A percentile compares a stretch with the other conserved stretches of the same genome.
Evolutionary conservation across 2,329 filamentous ascomycete species (phyloP).

Genomic region (Tolypocladium ophioglossoides): DNA sequence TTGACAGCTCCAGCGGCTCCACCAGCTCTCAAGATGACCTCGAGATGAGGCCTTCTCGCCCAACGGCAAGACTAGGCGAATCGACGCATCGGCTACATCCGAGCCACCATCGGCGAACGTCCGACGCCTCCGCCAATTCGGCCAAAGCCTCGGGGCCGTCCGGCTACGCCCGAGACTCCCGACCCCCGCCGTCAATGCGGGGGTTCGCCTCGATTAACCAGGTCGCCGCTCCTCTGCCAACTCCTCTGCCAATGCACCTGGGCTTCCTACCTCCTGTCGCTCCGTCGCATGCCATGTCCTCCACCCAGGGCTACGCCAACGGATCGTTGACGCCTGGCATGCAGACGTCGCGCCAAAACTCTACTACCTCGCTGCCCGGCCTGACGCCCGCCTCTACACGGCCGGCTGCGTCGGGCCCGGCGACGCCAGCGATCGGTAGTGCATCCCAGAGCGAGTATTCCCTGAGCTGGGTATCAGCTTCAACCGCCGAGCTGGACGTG

Average conservation of each 20-base stretch:
- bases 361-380: slow-evolving; percentile 11
- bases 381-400: slow-evolving; percentile 7
- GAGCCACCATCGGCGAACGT: slow-evolving; percentile 16
- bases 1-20: slow-evolving; percentile 25
- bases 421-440: slow-evolving; percentile 4
- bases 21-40: slow-evolving; percentile 28
- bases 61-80: slow-evolving; percentile 4
- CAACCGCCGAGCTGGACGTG: neutral
- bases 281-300: neutral
- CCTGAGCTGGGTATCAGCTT: slow-evolving; percentile 3
- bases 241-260: neutral
- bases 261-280: neutral
- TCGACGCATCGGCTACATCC: slow-evolving; percentile 13
- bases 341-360: slow-evolving; percentile 9
- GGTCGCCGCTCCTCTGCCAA: slow-evolving; percentile 1
- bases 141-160: slow-evolving; percentile 6
- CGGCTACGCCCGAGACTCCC: slow-evolving; percentile 9
- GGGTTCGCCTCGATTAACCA: slow-evolving; percentile 15
- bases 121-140: slow-evolving; percentile 16
- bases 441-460: slow-evolving; percentile 3
- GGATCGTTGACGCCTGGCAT: slow-evolving; percentile 2
- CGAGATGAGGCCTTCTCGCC: slow-evolving; percentile 22
- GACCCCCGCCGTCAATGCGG: slow-evolving; percentile 19
- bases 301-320: neutral
- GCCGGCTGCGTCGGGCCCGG: slow-evolving; percentile 4